These are phyloP conservation scores for Lactarius tabidus DNA, from an alignment of 768 basidiomycete species.

Conservation along the genomic window DNA sequence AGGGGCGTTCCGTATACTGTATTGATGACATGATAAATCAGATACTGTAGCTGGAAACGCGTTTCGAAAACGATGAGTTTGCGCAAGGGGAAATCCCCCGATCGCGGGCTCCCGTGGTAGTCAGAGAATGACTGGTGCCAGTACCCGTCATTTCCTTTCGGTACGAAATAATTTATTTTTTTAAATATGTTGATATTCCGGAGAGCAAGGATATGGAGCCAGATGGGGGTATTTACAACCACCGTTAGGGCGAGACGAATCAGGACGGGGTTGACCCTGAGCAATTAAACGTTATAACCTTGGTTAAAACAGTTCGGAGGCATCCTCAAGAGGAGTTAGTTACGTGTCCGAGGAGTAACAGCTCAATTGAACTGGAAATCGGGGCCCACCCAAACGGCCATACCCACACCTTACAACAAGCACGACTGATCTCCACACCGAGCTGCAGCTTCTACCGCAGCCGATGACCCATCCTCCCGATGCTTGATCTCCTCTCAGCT, in stretches of 20 bases:
- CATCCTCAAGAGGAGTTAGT: not conserved
- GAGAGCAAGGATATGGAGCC: not conserved
- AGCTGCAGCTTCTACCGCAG: conserved; percentile 52
- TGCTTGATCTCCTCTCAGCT: conserved; percentile 43
- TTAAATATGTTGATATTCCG: no score
- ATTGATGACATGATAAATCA: no score
- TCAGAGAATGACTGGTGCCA: no score
- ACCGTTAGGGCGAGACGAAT: not conserved
- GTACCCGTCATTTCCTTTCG: no score
- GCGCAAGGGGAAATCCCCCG: no score
- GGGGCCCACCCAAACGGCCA: not conserved
- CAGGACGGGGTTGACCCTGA: not conserved
- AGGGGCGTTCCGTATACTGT: no score
- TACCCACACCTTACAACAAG: conserved; percentile 17
- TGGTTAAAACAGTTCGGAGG: not conserved
- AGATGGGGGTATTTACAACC: not conserved
- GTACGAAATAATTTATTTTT: no score
- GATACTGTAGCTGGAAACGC: no score
- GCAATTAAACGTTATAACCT: not conserved
- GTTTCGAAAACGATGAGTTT: no score
- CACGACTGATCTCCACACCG: conserved; percentile 41
- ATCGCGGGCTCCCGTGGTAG: no score
- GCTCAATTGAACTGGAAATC: not conserved
- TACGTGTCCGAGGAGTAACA: not conserved
- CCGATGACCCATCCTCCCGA: conserved; percentile 35